Evolutionary conservation across 805 yeast genomes (phyloP).

Genomic region (Zygoascus biomembranicola): DNA sequence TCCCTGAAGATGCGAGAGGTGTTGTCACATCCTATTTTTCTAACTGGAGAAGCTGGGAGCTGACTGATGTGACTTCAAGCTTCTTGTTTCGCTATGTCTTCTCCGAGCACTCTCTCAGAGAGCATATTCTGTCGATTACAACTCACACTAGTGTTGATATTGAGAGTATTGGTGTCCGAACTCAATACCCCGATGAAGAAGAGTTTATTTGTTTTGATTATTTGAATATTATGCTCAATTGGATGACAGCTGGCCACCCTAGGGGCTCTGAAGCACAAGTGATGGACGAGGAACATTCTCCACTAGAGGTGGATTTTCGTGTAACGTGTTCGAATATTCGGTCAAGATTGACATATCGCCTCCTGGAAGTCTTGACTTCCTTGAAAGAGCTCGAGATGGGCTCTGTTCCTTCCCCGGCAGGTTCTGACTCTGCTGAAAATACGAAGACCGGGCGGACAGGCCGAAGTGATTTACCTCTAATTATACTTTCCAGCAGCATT

Average conservation of each 20-base stretch:
- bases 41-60: constrained; percentile 91
- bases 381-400: not conserved
- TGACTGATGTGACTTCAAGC: constrained; percentile 49
- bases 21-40: constrained; percentile 53
- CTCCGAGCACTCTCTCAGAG: constrained; percentile 19
- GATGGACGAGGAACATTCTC: not conserved
- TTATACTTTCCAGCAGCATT: not conserved
- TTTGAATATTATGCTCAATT: constrained; percentile 18
- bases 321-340: not conserved
- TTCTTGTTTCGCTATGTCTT: constrained; percentile 48
- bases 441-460: not conserved
- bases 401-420: no score
- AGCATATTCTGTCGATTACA: constrained; percentile 5
- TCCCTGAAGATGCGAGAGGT: constrained; percentile 45
- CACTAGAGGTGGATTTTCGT: not conserved
- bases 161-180: constrained; percentile 26
- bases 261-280: not conserved
- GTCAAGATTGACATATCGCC: not conserved
- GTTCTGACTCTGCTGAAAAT: no score
- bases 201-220: constrained; percentile 29
- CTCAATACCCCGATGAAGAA: constrained; percentile 25
- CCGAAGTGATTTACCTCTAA: not conserved
- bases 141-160: constrained; percentile 15
- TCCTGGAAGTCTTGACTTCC: not conserved
- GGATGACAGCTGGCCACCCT: constrained; percentile 4